These are phyloP conservation scores for Epichloe amarillans DNA, from an alignment of 2,329 filamentous ascomycete genomes.

Conservation along the genomic window DNA sequence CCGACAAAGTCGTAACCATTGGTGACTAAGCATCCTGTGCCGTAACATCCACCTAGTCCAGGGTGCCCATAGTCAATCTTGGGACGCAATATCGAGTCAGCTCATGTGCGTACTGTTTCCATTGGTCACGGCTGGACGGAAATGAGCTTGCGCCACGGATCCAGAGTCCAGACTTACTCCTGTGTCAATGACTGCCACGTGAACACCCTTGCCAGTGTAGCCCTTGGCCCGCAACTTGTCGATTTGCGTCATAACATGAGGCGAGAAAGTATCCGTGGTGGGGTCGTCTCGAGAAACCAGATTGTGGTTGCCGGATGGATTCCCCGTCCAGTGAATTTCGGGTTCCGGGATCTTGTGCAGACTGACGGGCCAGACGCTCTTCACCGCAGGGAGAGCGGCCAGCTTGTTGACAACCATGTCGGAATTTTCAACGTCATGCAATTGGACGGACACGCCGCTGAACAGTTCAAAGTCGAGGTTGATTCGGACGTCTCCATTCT, in stretches of 20 bases:
- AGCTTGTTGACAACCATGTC: constrained; percentile 22
- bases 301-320: not conserved
- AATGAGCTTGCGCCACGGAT: not conserved
- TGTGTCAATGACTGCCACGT: constrained; percentile 7
- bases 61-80: constrained; percentile 45
- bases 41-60: constrained; percentile 46
- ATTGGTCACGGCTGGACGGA: too few relatives aligned
- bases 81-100: constrained; percentile 6
- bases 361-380: constrained; percentile 17
- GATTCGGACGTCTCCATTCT: constrained; percentile 9
- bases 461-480: constrained; percentile 13
- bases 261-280: constrained; percentile 4
- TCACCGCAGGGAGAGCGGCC: constrained; percentile 12
- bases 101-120: too few relatives aligned
- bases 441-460: constrained; percentile 13
- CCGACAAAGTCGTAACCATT: constrained; percentile 15
- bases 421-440: constrained; percentile 18
- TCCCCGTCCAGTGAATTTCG: constrained; percentile 8
- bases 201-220: constrained; percentile 8
- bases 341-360: not conserved
- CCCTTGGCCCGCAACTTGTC: constrained; percentile 7
- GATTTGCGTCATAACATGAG: constrained; percentile 8
- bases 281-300: not conserved
- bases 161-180: constrained; percentile 21
- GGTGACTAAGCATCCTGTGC: constrained; percentile 28